Conservation (phyloP, 2,329 filamentous ascomycete species). For the Xylaria sp. region DNA sequence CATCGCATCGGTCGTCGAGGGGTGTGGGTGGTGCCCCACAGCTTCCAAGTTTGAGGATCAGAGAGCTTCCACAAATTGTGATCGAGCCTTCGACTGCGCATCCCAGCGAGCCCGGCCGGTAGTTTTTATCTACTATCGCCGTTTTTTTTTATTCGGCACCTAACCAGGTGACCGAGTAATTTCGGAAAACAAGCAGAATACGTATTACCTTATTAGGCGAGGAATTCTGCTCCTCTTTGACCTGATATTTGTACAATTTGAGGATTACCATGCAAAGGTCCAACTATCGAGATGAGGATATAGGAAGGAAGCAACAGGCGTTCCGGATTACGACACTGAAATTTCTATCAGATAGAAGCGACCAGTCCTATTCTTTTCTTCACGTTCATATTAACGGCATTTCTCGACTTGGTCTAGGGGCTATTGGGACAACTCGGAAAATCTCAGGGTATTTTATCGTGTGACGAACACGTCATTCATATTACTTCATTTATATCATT, state of each 20-base stretch:
- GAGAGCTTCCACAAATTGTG: constrained; percentile 66
- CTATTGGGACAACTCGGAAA: constrained; percentile 41
- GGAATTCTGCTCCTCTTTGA: background rate
- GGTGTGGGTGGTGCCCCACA: constrained; percentile 58
- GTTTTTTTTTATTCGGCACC: background rate
- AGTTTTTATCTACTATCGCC: constrained; percentile 8
- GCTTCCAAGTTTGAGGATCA: constrained; percentile 64
- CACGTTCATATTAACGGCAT: background rate
- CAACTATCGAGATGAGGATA: constrained; percentile 2
- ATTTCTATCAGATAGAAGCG: constrained; percentile 17
- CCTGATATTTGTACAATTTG: constrained; percentile 25
- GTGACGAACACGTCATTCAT: constrained; percentile 17
- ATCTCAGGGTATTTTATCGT: constrained; percentile 1
- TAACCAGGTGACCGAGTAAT: background rate
- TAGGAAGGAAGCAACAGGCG: constrained; percentile 22
- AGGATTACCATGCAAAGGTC: background rate
- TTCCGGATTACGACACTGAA: constrained; percentile 20
- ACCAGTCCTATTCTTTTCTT: background rate
- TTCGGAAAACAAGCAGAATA: background rate
- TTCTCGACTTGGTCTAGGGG: background rate
- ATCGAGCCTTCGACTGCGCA: constrained; percentile 64
- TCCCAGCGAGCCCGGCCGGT: constrained; percentile 42
- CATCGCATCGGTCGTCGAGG: constrained; percentile 46
- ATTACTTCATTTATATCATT: constrained; percentile 20
- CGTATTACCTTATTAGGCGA: background rate